Percentiles rank a stretch among this genome's conserved stretches.
phyloP scores from a whole-genome alignment of 192 early-diverging fungal species.

The Backusella psychrophila region DNA sequence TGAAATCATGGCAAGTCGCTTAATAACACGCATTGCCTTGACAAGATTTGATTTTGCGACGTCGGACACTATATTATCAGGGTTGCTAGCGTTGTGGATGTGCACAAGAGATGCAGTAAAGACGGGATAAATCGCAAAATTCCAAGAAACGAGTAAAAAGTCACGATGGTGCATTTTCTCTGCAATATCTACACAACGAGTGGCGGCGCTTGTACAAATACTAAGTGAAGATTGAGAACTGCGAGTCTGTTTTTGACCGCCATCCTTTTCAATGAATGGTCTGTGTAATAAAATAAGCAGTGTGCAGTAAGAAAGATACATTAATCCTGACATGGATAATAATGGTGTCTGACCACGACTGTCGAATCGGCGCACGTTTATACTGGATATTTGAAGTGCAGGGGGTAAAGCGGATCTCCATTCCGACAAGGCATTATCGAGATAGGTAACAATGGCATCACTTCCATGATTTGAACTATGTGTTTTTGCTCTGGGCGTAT shows the following conservation, averaged over 20 bases:
- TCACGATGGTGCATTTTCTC: conserved; percentile 37
- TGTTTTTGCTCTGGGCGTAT: conserved; percentile 32
- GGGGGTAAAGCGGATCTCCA: conserved; percentile 32
- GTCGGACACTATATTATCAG: conserved; percentile 17
- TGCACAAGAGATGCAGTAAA: conserved; percentile 35
- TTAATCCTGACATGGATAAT: conserved; percentile 32
- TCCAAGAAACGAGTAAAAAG: conserved; percentile 32
- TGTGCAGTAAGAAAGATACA: conserved; percentile 50
- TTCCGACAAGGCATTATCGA: conserved; percentile 33
- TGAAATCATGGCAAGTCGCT: conserved; percentile 25
- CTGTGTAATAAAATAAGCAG: conserved; percentile 52
- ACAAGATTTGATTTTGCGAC: conserved; percentile 24
- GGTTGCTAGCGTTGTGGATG: conserved; percentile 24
- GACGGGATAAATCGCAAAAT: conserved; percentile 37
- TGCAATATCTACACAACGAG: conserved; percentile 30
- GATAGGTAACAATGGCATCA: conserved; percentile 32
- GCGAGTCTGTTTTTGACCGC: conserved; percentile 16
- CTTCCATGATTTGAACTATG: conserved; percentile 34
- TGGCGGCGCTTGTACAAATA: conserved; percentile 40
- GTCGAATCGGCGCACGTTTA: conserved; percentile 18
- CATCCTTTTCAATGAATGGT: conserved; percentile 44
- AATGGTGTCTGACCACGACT: conserved; percentile 23
- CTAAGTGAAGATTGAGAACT: conserved; percentile 32
- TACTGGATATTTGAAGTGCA: conserved; percentile 23
- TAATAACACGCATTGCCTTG: conserved; percentile 21